Evolutionary conservation across 306 rosid genomes (phyloP).

Genomic region (Abrus precatorius): DNA sequence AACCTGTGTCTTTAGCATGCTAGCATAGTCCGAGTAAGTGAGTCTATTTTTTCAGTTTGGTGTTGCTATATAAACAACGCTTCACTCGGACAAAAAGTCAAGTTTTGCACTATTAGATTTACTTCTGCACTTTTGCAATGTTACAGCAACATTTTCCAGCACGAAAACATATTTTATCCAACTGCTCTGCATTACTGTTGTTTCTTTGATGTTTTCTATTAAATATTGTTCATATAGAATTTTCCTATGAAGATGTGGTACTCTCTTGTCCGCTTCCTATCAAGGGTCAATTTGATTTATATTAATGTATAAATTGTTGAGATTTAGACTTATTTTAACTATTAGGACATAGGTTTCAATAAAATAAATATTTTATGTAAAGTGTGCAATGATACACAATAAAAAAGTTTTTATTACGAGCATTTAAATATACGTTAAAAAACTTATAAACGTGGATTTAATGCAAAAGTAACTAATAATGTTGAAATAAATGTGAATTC

Average conservation of each 20-base stretch:
- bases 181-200: not conserved
- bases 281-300: no score
- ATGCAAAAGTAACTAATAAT: no score
- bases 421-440: no score
- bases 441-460: no score
- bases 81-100: not conserved
- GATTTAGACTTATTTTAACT: no score
- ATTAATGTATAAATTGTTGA: no score
- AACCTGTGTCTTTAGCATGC: conserved; percentile 37
- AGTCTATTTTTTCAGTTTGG: conserved; percentile 23
- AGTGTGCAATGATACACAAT: no score
- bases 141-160: not conserved
- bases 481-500: no score
- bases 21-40: conserved; percentile 25
- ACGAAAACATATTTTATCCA: not conserved
- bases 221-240: not conserved
- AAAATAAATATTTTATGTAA: no score
- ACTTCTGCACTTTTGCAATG: conserved; percentile 16
- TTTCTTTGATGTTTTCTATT: not conserved
- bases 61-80: conserved; percentile 23
- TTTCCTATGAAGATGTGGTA: conserved; percentile 1
- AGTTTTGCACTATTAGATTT: conserved; percentile 6
- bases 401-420: no score
- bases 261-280: not conserved
- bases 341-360: no score